These are phyloP conservation scores for Eremomyces bilateralis DNA, from an alignment of 495 filamentous ascomycete species.

Conservation along the genomic window DNA sequence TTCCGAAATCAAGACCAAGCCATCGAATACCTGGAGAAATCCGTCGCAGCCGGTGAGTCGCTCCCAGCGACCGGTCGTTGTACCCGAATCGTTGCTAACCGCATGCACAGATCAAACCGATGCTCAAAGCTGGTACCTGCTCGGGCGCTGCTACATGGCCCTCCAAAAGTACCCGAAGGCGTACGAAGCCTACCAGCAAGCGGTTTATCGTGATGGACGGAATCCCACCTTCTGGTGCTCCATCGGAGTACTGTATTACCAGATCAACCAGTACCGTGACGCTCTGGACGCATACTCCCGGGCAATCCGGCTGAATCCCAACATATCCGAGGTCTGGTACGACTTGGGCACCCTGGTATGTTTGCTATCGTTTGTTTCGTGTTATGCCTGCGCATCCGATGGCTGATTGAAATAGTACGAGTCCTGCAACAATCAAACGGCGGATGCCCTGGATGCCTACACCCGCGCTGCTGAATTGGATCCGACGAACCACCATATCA, in stretches of 20 bases:
- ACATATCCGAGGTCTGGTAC: constrained; percentile 99
- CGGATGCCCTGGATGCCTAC: constrained; percentile 89
- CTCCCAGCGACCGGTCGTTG: no score
- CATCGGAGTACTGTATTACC: constrained; percentile 97
- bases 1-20: constrained; percentile 85
- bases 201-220: constrained; percentile 91
- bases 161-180: constrained; percentile 98
- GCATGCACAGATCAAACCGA: constrained; percentile 56
- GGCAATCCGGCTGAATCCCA: constrained; percentile 91
- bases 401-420: constrained; percentile 46
- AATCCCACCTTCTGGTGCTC: constrained; percentile 99
- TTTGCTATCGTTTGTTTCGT: constrained; percentile 13
- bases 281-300: constrained; percentile 96
- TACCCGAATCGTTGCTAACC: no score
- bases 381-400: constrained; percentile 6
- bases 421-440: constrained; percentile 96
- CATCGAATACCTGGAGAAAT: constrained; percentile 95
- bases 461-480: constrained; percentile 87
- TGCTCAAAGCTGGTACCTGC: constrained; percentile 96
- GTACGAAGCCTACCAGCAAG: constrained; percentile 97
- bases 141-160: constrained; percentile 98
- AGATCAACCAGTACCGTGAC: constrained; percentile 99
- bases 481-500: constrained; percentile 85
- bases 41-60: constrained; percentile 72
- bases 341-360: constrained; percentile 88